Percentiles rank a stretch among this genome's conserved stretches.
Conservation (phyloP, 2,329 filamentous ascomycete species). For the Paecilomyces variotii region DNA sequence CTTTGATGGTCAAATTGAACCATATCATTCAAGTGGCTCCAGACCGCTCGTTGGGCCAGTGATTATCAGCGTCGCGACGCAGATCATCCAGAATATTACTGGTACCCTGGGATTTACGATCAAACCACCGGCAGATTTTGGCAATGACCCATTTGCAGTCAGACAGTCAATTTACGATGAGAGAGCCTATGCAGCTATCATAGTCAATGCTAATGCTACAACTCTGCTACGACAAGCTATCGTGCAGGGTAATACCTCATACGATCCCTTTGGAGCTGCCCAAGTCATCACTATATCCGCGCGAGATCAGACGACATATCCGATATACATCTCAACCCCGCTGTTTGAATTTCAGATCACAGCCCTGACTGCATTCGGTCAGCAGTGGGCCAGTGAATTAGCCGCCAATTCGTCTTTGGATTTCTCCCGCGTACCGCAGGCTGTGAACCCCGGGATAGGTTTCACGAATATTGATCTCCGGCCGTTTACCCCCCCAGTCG, state of each 20-base stretch:
- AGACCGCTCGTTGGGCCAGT: conserved; percentile 50
- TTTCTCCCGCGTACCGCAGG: conserved; percentile 43
- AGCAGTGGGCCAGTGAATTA: conserved; percentile 28
- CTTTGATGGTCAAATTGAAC: conserved; percentile 50
- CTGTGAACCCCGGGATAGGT: conserved; percentile 48
- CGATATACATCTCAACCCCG: conserved; percentile 46
- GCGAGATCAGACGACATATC: conserved; percentile 49
- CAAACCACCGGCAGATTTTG: conserved; percentile 43
- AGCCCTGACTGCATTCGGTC: conserved; percentile 43
- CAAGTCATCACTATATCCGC: conserved; percentile 50
- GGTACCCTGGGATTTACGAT: conserved; percentile 45
- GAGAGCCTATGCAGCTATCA: conserved; percentile 52
- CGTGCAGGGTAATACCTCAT: conserved; percentile 47
- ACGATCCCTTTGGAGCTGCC: conserved; percentile 52
- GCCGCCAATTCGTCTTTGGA: conserved; percentile 29
- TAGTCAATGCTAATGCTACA: conserved; percentile 57
- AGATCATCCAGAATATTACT: conserved; percentile 32
- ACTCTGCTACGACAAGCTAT: conserved; percentile 49
- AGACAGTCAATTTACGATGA: conserved; percentile 53
- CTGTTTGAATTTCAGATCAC: conserved; percentile 41
- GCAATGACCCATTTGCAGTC: conserved; percentile 49
- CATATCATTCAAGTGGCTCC: conserved; percentile 37
- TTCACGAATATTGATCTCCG: conserved; percentile 51
- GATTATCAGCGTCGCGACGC: conserved; percentile 39
- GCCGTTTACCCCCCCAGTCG: conserved; percentile 49